Evolutionary conservation across 2,329 filamentous ascomycete genomes (phyloP).

Genomic region (Claviceps arundinis): DNA sequence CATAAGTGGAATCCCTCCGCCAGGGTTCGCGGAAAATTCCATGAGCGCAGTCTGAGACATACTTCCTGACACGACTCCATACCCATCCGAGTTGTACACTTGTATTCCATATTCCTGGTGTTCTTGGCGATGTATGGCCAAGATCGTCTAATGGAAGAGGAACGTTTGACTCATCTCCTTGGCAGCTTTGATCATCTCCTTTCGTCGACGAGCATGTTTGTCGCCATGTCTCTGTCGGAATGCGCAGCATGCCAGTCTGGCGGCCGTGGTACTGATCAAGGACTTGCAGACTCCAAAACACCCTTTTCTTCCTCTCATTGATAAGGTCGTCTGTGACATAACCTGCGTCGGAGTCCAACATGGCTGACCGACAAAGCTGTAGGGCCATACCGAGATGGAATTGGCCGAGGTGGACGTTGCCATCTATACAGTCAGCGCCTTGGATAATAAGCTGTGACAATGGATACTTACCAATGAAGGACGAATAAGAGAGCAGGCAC

Average conservation of each 20-base stretch:
- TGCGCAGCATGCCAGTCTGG: slow-evolving; percentile 28
- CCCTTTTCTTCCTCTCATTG: slow-evolving; percentile 31
- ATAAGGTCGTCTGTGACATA: slow-evolving; percentile 23
- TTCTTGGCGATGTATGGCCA: slow-evolving; percentile 24
- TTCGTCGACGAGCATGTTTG: slow-evolving; percentile 17
- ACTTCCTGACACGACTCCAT: slow-evolving; percentile 33
- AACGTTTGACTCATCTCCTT: slow-evolving; percentile 18
- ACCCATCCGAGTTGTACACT: slow-evolving; percentile 36
- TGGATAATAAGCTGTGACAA: neutral
- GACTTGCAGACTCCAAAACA: slow-evolving; percentile 38
- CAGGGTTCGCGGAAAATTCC: slow-evolving; percentile 36
- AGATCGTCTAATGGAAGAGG: slow-evolving; percentile 31
- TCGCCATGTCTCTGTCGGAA: slow-evolving; percentile 28
- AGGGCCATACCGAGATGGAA: slow-evolving; percentile 36
- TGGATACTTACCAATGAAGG: slow-evolving; percentile 29
- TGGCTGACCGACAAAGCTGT: slow-evolving; percentile 36
- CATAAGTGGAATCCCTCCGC: slow-evolving; percentile 38
- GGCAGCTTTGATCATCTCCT: slow-evolving; percentile 7
- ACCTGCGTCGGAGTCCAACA: slow-evolving; percentile 29
- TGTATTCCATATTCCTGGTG: slow-evolving; percentile 37
- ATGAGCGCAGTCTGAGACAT: slow-evolving; percentile 33
- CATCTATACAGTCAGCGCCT: slow-evolving; percentile 21
- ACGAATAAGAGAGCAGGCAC: slow-evolving; percentile 35
- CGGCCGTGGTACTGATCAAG: slow-evolving; percentile 37
- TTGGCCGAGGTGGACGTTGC: slow-evolving; percentile 32